Conservation (phyloP, 2,329 filamentous ascomycete genomes). For the Calonectria henricotiae region DNA sequence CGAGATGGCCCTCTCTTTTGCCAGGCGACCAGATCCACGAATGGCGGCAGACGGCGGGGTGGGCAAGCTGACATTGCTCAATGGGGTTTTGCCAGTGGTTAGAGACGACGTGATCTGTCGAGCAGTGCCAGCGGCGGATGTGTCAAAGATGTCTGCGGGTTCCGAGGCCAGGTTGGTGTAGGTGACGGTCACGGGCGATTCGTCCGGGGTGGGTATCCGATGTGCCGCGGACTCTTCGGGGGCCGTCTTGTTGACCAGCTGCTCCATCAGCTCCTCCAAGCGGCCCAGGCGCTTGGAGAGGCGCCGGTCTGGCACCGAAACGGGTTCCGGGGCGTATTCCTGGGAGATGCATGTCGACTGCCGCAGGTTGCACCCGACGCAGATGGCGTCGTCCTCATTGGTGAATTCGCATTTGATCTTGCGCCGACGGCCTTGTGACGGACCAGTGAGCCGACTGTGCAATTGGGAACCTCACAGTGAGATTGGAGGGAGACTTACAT, state of each 20-base stretch:
- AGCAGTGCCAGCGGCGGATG: slow-evolving; percentile 46
- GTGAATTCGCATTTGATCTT: slow-evolving; percentile 70
- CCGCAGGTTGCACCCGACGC: slow-evolving; percentile 65
- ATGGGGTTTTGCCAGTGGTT: slow-evolving; percentile 15
- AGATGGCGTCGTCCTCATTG: slow-evolving; percentile 60
- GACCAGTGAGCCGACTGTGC: slow-evolving; percentile 4
- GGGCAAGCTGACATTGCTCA: slow-evolving; percentile 23
- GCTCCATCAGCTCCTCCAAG: slow-evolving; percentile 66
- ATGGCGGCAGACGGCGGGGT: slow-evolving; percentile 16
- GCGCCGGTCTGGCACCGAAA: slow-evolving; percentile 58
- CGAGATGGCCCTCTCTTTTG: slow-evolving; percentile 41
- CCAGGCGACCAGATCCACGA: slow-evolving; percentile 21
- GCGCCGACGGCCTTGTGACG: slow-evolving; percentile 58
- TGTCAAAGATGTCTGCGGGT: slow-evolving; percentile 47
- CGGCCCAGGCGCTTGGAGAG: slow-evolving; percentile 63
- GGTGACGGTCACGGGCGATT: slow-evolving; percentile 38
- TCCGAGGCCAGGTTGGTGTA: slow-evolving; percentile 45
- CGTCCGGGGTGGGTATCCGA: slow-evolving; percentile 41
- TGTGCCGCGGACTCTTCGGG: background rate
- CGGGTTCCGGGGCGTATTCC: slow-evolving; percentile 60
- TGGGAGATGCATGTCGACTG: slow-evolving; percentile 64
- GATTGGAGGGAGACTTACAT: slow-evolving; percentile 60
- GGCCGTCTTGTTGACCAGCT: slow-evolving; percentile 59
- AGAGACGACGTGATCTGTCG: slow-evolving; percentile 41
- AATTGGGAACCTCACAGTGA: background rate